Base-by-base conservation (phyloP, 2,329 filamentous ascomycete genomes). In the Fusarium sp. region DNA sequence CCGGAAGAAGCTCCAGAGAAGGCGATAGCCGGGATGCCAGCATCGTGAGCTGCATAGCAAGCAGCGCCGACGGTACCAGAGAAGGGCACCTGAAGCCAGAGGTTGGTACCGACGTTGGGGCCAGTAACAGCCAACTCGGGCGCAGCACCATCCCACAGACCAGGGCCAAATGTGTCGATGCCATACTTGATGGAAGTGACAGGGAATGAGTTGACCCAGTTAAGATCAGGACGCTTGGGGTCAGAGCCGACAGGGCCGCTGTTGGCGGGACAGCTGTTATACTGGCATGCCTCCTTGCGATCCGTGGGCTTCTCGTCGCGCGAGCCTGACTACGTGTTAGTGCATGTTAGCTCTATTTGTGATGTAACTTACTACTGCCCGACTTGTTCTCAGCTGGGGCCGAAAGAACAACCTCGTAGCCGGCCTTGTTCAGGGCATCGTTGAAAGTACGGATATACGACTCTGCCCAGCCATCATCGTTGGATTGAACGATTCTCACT, bases 391-490 rank as follows among this genome's bases (percentile, higher is more conserved):
- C 88, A 0, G 92, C 92, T 0, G 92, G 92, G 0, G 86, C 90
- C 1, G 91, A 93, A 7, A 94, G 84, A 11, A 94, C 85, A 10
- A 91, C 90, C 11, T 89, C 84, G 75, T 93, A 88, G 0, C 90
- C 90, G 2, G 88, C 86, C 2, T 81, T 81, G 11, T 82, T 86
- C 45, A 94, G 82, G 14, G 86, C 84, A 62, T 89, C 82, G 81
- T 92, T 89, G 61, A 93, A 84, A 0, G 87, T 85, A 18, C 92
- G 88, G 59, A 92, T 83, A 77, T 94, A 93, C 45, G 87, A 87
- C 83, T 93, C 92, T 6, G 92, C 91, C 92, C 92, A 94, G 37
- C 92, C 92, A 79, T 94, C 92, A 74, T 94, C 92, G 81, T 94
- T 94, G 73, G 88, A 88, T 66, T 92, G 89, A 64, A 94, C 79